phyloP scores from a whole-genome alignment of 768 basidiomycete genomes.

The Suillus luteus region DNA sequence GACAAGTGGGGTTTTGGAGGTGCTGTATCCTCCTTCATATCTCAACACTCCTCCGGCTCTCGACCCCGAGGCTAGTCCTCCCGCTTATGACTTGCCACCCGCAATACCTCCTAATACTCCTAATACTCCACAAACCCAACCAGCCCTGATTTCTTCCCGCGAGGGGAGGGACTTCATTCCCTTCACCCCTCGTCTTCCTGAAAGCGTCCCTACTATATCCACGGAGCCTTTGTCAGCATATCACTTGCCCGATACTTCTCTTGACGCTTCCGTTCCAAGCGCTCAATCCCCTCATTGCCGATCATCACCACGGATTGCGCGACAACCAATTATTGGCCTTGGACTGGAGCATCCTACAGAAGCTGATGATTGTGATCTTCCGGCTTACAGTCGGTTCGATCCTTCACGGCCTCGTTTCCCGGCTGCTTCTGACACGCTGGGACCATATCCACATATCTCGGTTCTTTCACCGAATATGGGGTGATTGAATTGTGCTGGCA shows the following conservation, averaged over 20 bases:
- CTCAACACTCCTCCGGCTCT: slow-evolving; percentile 10
- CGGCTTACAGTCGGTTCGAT: slow-evolving; percentile 33
- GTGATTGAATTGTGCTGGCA: background rate
- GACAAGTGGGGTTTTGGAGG: slow-evolving; percentile 24
- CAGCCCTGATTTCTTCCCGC: no score
- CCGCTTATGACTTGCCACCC: slow-evolving; percentile 18
- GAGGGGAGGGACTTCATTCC: background rate
- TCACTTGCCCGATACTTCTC: background rate
- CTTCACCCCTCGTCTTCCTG: no score
- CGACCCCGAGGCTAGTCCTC: slow-evolving; percentile 20
- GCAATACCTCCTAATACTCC: background rate
- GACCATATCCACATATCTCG: slow-evolving; percentile 32
- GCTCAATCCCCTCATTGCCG: background rate
- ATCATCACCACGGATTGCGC: background rate
- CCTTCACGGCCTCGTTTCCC: slow-evolving; percentile 21
- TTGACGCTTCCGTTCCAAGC: background rate
- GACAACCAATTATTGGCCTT: background rate
- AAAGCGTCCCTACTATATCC: background rate
- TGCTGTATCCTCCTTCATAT: slow-evolving; percentile 30
- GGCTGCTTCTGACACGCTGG: slow-evolving; percentile 22
- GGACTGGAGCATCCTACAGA: slow-evolving; percentile 13
- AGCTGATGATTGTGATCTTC: slow-evolving; percentile 17
- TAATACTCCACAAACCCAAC: background rate
- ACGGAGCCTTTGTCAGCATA: background rate
- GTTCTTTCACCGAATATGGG: slow-evolving; percentile 7